Evolutionary conservation across 164 flowering plant genomes (phyloP), one percentile per base, ranked within the genome.

Genomic region (Aristolochia californica): DNA sequence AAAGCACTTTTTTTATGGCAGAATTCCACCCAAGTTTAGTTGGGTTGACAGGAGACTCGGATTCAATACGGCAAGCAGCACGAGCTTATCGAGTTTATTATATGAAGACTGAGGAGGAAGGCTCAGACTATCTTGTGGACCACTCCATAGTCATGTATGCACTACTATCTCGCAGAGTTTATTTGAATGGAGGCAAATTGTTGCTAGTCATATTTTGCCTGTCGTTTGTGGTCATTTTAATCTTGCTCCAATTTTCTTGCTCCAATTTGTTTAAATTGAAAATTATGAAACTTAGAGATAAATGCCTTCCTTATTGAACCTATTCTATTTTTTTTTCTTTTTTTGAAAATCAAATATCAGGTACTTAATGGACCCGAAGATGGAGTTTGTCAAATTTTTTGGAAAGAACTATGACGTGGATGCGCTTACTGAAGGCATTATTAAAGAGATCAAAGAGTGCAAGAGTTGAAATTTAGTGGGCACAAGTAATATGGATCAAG

Each of bases 31-130:
- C 95, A 22, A 80, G 73, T 27, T 74, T 93, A 60, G 70, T 93
- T 64, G 98, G 98, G 54, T 76, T 93, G 66, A 93, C 98, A 57
- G 97, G 98, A 53, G 65, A 49, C 16, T 61, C 74, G 11, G 91
- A 83, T 0, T 95, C 87, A 63, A 58, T 89, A 53, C 69, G 69
- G 69, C 76, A 80, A 60, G 87, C 78, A 60, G 98, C 98, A 48
- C 94, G 91, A 65, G 83, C 96, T 51, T 93, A 80, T 72, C 86
- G 97, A 40, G 96, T 93, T 50, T 93, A 93, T 66, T 93, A 85
- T 55, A 87, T 93, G 98, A 93, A 93, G 68, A 87, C 98, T 55
- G 81, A 68, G 61, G 96, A 87, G 59, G 95, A 87, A 73, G 97
- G 78, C 27, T 81, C 86, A 14, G 97, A 89, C 64, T 93, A 93